phyloP scores from a whole-genome alignment of 2,329 filamentous ascomycete genomes.

The Pseudogymnoascus sp. region DNA sequence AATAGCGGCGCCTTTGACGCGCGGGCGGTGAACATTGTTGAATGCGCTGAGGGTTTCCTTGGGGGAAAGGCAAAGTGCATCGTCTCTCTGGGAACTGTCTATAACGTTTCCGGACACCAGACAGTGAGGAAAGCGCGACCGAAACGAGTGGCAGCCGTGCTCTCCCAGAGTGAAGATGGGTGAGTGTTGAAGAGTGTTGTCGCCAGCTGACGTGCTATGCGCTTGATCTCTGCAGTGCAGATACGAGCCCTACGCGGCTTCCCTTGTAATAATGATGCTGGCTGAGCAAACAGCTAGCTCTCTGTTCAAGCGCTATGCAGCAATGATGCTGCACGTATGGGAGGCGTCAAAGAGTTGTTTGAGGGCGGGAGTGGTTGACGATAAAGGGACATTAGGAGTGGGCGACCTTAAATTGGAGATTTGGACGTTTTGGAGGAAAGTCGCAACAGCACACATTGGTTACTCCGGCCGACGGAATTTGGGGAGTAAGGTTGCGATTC shows the following conservation, averaged over 20 bases:
- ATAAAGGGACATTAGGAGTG: neutral
- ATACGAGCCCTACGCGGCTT: neutral
- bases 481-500: neutral
- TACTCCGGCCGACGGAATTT: neutral
- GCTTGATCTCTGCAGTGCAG: neutral
- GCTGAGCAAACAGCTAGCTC: constrained; percentile 3
- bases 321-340: neutral
- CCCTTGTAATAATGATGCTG: neutral
- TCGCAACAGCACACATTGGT: neutral
- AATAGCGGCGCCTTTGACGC: constrained; percentile 45
- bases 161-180: neutral
- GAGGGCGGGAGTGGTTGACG: neutral
- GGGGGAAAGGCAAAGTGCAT: constrained; percentile 91
- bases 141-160: constrained; percentile 10
- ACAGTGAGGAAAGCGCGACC: neutral
- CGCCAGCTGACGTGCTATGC: neutral
- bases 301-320: neutral
- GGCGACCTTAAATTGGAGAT: neutral
- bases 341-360: neutral
- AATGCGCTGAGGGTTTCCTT: constrained; percentile 66
- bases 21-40: constrained; percentile 60
- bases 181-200: neutral
- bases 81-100: constrained; percentile 19
- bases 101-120: neutral
- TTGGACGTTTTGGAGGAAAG: neutral